phyloP scores from a whole-genome alignment of 345 rosid species.

The Aquilaria yunnanensis region DNA sequence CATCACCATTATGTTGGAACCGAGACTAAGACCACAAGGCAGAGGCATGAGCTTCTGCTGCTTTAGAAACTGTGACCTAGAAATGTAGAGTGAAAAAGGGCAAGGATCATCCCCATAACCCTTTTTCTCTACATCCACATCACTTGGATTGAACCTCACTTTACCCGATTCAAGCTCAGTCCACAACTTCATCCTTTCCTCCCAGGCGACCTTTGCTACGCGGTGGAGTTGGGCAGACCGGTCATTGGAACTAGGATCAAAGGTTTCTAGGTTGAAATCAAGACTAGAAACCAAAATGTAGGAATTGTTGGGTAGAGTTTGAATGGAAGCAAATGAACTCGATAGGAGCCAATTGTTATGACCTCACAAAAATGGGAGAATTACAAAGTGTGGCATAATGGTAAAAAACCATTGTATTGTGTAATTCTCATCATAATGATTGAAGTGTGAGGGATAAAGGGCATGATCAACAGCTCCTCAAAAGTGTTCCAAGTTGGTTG shows the following conservation, averaged over 20 bases:
- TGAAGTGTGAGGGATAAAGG: too few species aligned
- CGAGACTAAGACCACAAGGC: constrained; percentile 77
- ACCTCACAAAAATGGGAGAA: too few species aligned
- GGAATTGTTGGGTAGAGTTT: background rate
- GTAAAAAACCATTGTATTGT: too few species aligned
- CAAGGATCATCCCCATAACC: constrained; percentile 30
- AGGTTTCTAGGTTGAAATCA: constrained; percentile 41
- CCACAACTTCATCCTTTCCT: constrained; percentile 64
- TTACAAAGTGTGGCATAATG: too few species aligned
- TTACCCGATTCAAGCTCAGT: constrained; percentile 46
- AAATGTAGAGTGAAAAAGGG: constrained; percentile 43
- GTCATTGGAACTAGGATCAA: constrained; percentile 33
- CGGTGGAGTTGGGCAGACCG: constrained; percentile 55
- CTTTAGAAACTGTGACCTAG: constrained; percentile 47
- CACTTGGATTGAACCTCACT: background rate
- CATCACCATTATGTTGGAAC: constrained; percentile 71
- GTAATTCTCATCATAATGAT: too few species aligned
- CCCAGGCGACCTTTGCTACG: constrained; percentile 61
- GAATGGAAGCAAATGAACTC: too few species aligned
- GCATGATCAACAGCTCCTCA: too few species aligned
- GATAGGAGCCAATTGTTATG: too few species aligned
- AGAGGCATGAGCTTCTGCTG: constrained; percentile 46
- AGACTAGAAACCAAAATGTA: constrained; percentile 37
- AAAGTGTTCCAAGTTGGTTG: too few species aligned
- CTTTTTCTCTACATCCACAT: background rate